Evolutionary conservation across 768 basidiomycete species (phyloP), one percentile per base, ranked within the genome.

Genomic region (Kwoniella pini): DNA sequence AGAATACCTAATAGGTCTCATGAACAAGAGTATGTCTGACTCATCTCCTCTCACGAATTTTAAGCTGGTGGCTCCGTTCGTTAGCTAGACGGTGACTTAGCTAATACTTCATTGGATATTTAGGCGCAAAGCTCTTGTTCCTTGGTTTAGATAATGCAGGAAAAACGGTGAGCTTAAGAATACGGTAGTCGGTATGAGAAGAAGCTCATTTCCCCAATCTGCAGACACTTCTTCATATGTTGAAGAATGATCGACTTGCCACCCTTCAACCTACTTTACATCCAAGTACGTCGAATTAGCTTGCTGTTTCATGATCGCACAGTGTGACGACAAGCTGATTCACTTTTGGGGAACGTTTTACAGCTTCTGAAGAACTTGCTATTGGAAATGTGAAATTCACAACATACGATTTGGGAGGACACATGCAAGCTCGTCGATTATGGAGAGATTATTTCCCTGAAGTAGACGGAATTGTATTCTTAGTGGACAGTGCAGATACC

Each of bases 391-490:
- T 98, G 71, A 98, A 97, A 80, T 99, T 99, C 82, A 98, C 92
- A 24, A 98, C 96, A 0, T 94, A 96, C 71, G 96, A 99, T 79
- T 83, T 99, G 53, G 96, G 96, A 73, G 96, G 96, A 77, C 96
- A 98, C 82, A 87, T 89, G 79, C 95, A 97, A 86, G 96, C 96
- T 54, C 94, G 96, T 69, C 91, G 96, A 69, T 88, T 98, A 78
- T 99, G 96, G 96, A 87, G 93, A 60, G 94, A 99, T 80, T 99
- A 98, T 82, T 98, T 99, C 87, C 96, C 96, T 50, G 96, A 98
- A 80, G 96, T 98, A 42, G 93, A 99, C 72, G 95, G 92, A 17
- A 97, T 99, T 72, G 87, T 98, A 75, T 99, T 98, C 86, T 84
- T 99, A 59, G 94, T 99, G 62, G 96, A 99, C 82, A 90, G 87